These are phyloP conservation scores for Xylaria sp. DNA, from an alignment of 2,329 filamentous ascomycete genomes.

Conservation along the genomic window DNA sequence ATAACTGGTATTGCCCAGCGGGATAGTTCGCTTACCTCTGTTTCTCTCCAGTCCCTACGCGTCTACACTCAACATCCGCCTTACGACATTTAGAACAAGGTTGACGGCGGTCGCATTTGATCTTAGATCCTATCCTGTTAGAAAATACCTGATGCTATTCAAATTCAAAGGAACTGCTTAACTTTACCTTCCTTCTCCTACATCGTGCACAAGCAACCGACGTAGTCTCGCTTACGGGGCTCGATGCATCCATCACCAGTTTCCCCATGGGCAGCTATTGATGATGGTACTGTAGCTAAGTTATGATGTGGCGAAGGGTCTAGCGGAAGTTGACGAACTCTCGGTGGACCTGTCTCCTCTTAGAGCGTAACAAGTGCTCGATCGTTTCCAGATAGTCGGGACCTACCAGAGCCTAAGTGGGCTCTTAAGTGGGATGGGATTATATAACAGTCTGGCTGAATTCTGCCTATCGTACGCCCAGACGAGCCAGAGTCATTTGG, in stretches of 20 bases:
- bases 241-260: conserved; percentile 21
- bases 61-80: conserved; percentile 34
- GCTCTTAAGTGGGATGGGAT: not conserved
- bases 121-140: conserved; percentile 28
- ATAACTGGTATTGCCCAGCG: not conserved
- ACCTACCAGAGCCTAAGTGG: conserved; percentile 12
- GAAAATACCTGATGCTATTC: not conserved
- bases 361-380: conserved; percentile 18
- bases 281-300: not conserved
- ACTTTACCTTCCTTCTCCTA: conserved; percentile 35
- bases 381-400: not conserved
- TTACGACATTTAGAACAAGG: conserved; percentile 37
- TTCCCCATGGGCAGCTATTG: conserved; percentile 3
- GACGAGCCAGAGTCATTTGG: conserved; percentile 8
- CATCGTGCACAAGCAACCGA: conserved; percentile 38
- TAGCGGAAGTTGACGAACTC: conserved; percentile 9
- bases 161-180: not conserved
- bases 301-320: not conserved
- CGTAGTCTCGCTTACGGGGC: conserved; percentile 30
- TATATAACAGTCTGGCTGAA: conserved; percentile 16
- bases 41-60: conserved; percentile 39
- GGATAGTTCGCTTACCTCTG: conserved; percentile 36
- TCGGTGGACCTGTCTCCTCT: conserved; percentile 20
- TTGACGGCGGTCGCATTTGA: conserved; percentile 39
- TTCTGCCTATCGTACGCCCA: conserved; percentile 2